These are phyloP conservation scores for Suillus weaverae DNA, from an alignment of 768 basidiomycete genomes.

Conservation along the genomic window DNA sequence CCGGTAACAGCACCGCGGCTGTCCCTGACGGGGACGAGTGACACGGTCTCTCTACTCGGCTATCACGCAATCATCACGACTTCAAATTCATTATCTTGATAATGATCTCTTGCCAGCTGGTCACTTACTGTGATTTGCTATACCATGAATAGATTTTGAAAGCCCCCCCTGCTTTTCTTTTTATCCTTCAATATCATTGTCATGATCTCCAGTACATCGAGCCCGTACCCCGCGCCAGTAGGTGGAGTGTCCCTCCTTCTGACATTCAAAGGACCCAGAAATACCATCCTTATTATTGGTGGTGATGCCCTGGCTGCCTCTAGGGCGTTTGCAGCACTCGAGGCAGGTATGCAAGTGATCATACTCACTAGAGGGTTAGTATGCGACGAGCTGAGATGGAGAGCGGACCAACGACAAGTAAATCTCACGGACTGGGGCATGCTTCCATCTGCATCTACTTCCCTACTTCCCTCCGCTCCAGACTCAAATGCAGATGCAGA, in stretches of 20 bases:
- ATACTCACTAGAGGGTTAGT: slow-evolving; percentile 57
- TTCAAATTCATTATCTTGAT: background rate
- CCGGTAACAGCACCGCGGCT: too few species aligned
- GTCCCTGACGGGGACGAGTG: too few species aligned
- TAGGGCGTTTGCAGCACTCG: slow-evolving; percentile 80
- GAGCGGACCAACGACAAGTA: slow-evolving; percentile 57
- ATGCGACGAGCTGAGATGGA: slow-evolving; percentile 74
- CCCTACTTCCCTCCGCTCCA: background rate
- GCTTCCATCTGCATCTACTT: slow-evolving; percentile 39
- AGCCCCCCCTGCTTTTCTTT: background rate
- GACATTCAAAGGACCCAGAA: slow-evolving; percentile 62
- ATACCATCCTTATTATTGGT: slow-evolving; percentile 71
- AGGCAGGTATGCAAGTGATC: slow-evolving; percentile 72
- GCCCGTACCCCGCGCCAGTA: slow-evolving; percentile 41
- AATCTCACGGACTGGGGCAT: slow-evolving; percentile 55
- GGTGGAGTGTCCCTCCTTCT: slow-evolving; percentile 77
- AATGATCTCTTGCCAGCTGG: background rate
- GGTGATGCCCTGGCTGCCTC: slow-evolving; percentile 77
- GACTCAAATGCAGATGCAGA: slow-evolving; percentile 38
- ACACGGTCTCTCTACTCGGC: background rate
- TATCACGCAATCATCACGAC: slow-evolving; percentile 1
- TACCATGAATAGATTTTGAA: background rate
- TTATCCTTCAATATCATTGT: background rate
- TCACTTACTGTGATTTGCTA: background rate
- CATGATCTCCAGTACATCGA: slow-evolving; percentile 14